phyloP scores from a whole-genome alignment of 1,139 yeast species.

The Barnettozyma hawaiiensis region DNA sequence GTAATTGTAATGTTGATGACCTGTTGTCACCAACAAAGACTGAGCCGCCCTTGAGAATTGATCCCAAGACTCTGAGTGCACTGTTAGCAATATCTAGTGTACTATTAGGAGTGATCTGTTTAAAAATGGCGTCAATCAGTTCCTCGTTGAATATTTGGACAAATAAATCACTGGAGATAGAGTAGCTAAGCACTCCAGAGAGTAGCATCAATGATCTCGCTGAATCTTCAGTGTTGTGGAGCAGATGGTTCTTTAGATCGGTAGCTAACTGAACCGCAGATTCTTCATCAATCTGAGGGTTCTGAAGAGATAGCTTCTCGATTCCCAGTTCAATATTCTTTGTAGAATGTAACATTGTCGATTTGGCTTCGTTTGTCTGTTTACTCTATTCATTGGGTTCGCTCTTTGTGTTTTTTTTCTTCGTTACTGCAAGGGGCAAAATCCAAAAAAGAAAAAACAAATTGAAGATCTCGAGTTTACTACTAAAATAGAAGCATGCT shows the following conservation, averaged over 20 bases:
- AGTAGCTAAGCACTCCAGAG: constrained; percentile 14
- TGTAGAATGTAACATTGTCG: background rate
- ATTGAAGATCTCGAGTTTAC: too few species aligned
- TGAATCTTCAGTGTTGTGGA: constrained; percentile 13
- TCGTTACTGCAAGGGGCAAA: too few species aligned
- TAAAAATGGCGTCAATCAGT: constrained; percentile 11
- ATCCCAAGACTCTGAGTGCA: constrained; percentile 14
- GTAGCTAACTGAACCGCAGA: constrained; percentile 7
- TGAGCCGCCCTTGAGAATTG: constrained; percentile 19
- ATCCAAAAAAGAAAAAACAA: too few species aligned
- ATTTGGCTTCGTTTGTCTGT: too few species aligned
- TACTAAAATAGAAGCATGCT: too few species aligned
- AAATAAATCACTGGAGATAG: constrained; percentile 12
- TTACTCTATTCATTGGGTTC: too few species aligned
- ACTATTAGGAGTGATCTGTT: constrained; percentile 9
- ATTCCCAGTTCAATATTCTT: constrained; percentile 16
- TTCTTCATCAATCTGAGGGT: constrained; percentile 16
- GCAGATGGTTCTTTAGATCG: constrained; percentile 19
- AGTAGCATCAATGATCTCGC: constrained; percentile 12
- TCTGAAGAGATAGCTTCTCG: constrained; percentile 16
- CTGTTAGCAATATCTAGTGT: constrained; percentile 8
- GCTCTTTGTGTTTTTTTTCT: too few species aligned
- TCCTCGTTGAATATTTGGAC: constrained; percentile 8
- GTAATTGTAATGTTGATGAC: constrained; percentile 9
- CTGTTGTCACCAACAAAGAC: constrained; percentile 16